Base-by-base conservation (phyloP, 345 rosid species). In the Acer campestre region DNA sequence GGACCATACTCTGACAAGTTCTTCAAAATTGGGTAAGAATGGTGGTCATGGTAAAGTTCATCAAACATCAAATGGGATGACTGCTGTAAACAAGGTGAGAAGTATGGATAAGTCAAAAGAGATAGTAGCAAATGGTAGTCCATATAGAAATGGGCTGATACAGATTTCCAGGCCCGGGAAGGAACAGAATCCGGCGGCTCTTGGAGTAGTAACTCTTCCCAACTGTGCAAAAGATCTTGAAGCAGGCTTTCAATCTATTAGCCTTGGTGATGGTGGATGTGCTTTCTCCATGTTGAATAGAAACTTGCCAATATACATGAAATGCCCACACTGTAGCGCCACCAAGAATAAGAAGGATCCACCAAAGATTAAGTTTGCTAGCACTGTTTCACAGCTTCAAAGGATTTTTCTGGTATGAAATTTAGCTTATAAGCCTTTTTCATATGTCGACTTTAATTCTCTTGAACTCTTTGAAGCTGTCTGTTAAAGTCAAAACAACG, bases 361-460 rank as follows among this genome's bases (percentile, higher is more conserved):
- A 23, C 81, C 83, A 23, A 80, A 85, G 73, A 71, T 79, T 42
- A 89, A 88, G 80, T 93, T 88, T 86, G 92, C 97, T 1, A 82
- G 90, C 80, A 83, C 85, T 7, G 75, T 92, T 75, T 93, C 98
- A 4, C 98, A 93, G 88, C 89, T 93, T 67, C 95, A 88, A 70
- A 86, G 97, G 83, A 90, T 93, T 67, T 89, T 91, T 85, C 74
- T 92, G 97, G 98, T 93, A 88, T 22, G 76, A 75, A 25, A 62
- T 61, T 55, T 29, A 73, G 27, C 75, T 74, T 79, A 55, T 70
- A 23, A 42, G 3, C 16, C 53, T 20, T 25, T 61, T 38, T 61
- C 63, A 51, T 35, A 35, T 35, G 46, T 40, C 71, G 72, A 29
- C 23, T 68, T 58, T 48, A 25, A 69, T 73, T 76, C 71, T 48